Percentiles rank a stretch among this genome's conserved stretches.
These are phyloP conservation scores for Aureobasidium subglaciale DNA, from an alignment of 2,329 filamentous ascomycete genomes.

Conservation along the genomic window DNA sequence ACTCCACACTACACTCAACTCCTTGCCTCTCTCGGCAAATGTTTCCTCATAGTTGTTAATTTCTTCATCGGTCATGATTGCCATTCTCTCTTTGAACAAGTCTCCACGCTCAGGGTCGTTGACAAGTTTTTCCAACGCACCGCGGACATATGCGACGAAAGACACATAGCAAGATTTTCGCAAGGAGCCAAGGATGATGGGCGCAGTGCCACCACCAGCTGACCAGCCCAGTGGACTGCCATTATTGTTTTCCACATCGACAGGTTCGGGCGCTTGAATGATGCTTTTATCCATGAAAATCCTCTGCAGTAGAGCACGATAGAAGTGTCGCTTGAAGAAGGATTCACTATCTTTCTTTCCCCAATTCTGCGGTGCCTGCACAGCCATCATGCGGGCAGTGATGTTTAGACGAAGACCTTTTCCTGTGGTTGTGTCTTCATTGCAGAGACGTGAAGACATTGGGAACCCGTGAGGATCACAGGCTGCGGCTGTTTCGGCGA, in stretches of 20 bases:
- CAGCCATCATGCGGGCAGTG: conserved; percentile 95
- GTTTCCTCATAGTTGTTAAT: conserved; percentile 61
- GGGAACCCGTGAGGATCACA: conserved; percentile 88
- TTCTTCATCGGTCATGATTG: conserved; percentile 63
- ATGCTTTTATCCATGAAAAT: conserved; percentile 85
- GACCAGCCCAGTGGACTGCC: conserved; percentile 29
- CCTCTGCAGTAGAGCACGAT: conserved; percentile 79
- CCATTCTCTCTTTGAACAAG: conserved; percentile 60
- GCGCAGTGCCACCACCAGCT: conserved; percentile 53
- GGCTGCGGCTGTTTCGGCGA: conserved; percentile 60
- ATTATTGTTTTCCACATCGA: conserved; percentile 46
- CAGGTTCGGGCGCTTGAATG: conserved; percentile 50
- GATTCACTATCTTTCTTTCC: conserved; percentile 67
- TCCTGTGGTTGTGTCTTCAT: conserved; percentile 35
- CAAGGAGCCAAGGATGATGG: conserved; percentile 80
- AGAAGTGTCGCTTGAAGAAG: conserved; percentile 93
- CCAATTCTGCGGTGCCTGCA: conserved; percentile 94
- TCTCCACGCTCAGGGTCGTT: conserved; percentile 52
- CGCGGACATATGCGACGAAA: conserved; percentile 70
- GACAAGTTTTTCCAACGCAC: conserved; percentile 67
- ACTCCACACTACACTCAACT: conserved; percentile 83
- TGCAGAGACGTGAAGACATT: conserved; percentile 66
- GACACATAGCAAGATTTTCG: conserved; percentile 71
- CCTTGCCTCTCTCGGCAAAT: conserved; percentile 63
- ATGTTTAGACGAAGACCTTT: conserved; percentile 80